Base-by-base conservation (phyloP, 768 basidiomycete species). In the Hemileccinum impolitum region DNA sequence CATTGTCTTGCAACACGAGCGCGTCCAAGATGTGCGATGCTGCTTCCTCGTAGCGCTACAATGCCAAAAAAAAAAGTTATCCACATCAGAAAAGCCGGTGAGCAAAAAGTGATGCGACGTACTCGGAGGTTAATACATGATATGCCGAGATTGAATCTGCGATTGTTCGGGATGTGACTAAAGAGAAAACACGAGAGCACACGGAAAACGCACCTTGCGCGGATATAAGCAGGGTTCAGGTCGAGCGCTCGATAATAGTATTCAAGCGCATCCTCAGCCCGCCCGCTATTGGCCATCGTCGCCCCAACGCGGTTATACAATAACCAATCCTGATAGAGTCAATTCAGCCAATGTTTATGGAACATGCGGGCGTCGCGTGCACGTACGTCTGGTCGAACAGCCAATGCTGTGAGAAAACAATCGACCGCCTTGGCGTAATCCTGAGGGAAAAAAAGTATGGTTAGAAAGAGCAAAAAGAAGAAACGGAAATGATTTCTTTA, bases 291-390 rank as follows among this genome's bases (percentile, higher is more conserved):
- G 21, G 94, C 94, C 72, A 94, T 83, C 6, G 92, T 94, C 14
- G 94, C 94, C 13, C 94, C 94, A 36, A 95, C 87, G 14, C 94
- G 82, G 62, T 97, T 97, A 69, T 90, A 95, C 50, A 97, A 69
- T 34, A 90, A 71, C 85, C 89, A 95, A 63, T 97, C 94, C 90
- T 94, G 58, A 48, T 15, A 18, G 25, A 12, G 23, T 28, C 32
- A 35, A 13, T 30, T 15, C 23, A 23, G 6, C 23, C 23, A 23
- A 23, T 23, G 28, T 53, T 19, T 56, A 47, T 12, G 21, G n/a
- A 9, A 6, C 19, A 8, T 14, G 41, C 17, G 11, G 6, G 15
- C 25, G 7, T 13, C n/a, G 3, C 6, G 28, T 3, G 39, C 18
- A 60, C 75, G 47, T 63, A 96, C 94, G 47, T 93, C 85, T 2